These are phyloP conservation scores for Fusarium siculi DNA, from an alignment of 2,329 filamentous ascomycete species.

Conservation along the genomic window DNA sequence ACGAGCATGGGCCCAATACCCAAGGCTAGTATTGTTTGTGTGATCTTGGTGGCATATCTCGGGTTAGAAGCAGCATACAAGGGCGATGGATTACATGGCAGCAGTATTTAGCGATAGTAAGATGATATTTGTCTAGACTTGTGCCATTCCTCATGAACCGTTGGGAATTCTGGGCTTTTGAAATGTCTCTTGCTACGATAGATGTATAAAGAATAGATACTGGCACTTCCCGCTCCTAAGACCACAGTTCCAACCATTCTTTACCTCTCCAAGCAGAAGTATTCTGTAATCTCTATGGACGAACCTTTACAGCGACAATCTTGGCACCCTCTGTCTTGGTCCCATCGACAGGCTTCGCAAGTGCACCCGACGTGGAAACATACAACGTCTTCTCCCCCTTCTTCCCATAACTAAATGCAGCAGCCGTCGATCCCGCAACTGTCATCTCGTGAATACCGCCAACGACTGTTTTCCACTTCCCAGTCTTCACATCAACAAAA, in stretches of 20 bases:
- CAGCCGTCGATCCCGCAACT: slow-evolving; percentile 36
- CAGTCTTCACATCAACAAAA: slow-evolving; percentile 20
- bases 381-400: slow-evolving; percentile 23
- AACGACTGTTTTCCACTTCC: slow-evolving; percentile 22
- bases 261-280: fast-evolving
- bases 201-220: neutral
- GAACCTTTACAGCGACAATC: slow-evolving; percentile 28
- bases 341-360: slow-evolving; percentile 29
- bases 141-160: fast-evolving
- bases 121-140: neutral
- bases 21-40: neutral
- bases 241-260: fast-evolving
- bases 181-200: neutral
- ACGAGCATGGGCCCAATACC: neutral
- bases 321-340: slow-evolving; percentile 33
- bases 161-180: neutral
- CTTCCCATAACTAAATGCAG: slow-evolving; percentile 29
- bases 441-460: slow-evolving; percentile 25
- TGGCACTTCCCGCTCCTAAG: too few species aligned
- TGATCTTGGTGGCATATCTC: too few species aligned
- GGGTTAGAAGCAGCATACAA: neutral
- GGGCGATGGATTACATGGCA: too few species aligned
- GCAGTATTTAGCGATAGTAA: too few species aligned
- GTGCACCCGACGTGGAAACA: slow-evolving; percentile 25
- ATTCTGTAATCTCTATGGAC: neutral